Evolutionary conservation across 192 early-diverging fungal species (phyloP).

Genomic region (Backusella westeae): DNA sequence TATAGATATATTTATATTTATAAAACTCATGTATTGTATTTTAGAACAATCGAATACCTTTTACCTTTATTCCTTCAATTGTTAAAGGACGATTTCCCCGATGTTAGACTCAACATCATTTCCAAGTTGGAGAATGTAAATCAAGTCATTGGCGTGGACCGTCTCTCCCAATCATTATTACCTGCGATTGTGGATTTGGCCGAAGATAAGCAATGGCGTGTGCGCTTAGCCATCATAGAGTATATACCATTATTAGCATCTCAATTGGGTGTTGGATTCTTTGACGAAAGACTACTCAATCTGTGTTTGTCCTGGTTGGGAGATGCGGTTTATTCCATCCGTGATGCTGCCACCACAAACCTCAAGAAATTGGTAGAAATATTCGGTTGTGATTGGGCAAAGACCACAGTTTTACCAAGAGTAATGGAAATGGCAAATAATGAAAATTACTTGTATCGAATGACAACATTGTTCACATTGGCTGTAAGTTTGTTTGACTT

Average conservation of each 20-base stretch:
- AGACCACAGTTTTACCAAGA: constrained; percentile 90
- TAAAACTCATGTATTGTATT: not conserved
- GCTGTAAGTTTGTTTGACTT: constrained; percentile 55
- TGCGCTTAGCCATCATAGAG: constrained; percentile 98
- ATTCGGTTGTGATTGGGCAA: constrained; percentile 99
- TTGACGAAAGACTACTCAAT: constrained; percentile 91
- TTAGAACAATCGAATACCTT: constrained; percentile 91
- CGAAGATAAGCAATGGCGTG: constrained; percentile 99
- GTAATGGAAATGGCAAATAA: constrained; percentile 86
- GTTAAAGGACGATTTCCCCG: constrained; percentile 96
- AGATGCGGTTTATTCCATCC: constrained; percentile 94
- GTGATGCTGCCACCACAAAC: constrained; percentile 95
- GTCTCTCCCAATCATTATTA: constrained; percentile 92
- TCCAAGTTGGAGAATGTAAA: constrained; percentile 97
- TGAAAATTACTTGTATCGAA: constrained; percentile 93
- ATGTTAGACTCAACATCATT: constrained; percentile 98
- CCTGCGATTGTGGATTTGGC: constrained; percentile 98
- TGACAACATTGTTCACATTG: constrained; percentile 97
- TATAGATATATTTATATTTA: not conserved
- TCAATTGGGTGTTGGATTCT: constrained; percentile 95
- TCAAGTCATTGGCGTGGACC: constrained; percentile 95
- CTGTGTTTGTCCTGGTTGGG: constrained; percentile 99
- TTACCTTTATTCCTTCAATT: constrained; percentile 94
- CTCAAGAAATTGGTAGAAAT: constrained; percentile 95
- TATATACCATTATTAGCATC: constrained; percentile 96